Percentiles rank a stretch among this genome's conserved stretches.
Evolutionary conservation across 139 green algal species (phyloP).

Genomic region (Monoraphidium neglectum): DNA sequence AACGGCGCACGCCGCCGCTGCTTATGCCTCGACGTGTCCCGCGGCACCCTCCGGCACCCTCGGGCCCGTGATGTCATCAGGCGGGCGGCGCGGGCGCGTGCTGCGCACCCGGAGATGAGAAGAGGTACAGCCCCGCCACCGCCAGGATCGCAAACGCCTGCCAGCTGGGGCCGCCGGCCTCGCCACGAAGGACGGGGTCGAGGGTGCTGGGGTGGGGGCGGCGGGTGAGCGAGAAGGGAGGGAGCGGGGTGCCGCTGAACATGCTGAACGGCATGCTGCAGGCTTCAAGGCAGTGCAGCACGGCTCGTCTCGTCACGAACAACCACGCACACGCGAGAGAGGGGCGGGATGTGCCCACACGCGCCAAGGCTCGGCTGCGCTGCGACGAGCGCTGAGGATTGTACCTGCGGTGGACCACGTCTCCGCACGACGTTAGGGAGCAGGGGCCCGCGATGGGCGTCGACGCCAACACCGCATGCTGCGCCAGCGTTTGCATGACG

Average conservation of each 20-base stretch:
- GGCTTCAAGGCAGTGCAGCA: too few species aligned
- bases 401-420: conserved; percentile 84
- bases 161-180: conserved; percentile 69
- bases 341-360: too few species aligned
- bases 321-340: too few species aligned
- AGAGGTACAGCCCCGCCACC: conserved; percentile 59
- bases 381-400: neutral
- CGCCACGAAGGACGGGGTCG: conserved; percentile 80
- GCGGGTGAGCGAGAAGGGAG: neutral
- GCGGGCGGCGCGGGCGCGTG: too few species aligned
- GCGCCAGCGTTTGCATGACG: conserved; percentile 17
- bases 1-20: too few species aligned
- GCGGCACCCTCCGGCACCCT: too few species aligned
- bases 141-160: conserved; percentile 55
- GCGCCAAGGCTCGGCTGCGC: neutral
- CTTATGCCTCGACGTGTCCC: too few species aligned
- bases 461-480: conserved; percentile 73
- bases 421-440: conserved; percentile 86
- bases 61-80: too few species aligned
- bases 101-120: conserved; percentile 71
- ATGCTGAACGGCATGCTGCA: too few species aligned
- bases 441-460: conserved; percentile 83
- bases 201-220: conserved; percentile 69
- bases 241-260: too few species aligned
- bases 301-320: too few species aligned